Evolutionary conservation across 768 basidiomycete species (phyloP).

Genomic region (Brasilioporus rufonigricans): DNA sequence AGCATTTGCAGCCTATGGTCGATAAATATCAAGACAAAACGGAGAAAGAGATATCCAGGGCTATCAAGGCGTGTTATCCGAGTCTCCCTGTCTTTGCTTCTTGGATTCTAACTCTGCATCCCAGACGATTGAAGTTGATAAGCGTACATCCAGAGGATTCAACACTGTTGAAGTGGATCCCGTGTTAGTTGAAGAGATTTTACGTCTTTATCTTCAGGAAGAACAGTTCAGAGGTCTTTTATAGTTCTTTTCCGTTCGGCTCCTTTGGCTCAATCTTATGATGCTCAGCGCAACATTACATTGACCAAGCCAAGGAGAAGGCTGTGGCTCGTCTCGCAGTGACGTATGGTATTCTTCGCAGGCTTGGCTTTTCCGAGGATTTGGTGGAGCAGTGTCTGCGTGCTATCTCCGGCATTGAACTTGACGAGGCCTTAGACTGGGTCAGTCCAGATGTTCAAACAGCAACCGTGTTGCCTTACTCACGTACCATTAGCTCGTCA

Average conservation of each 20-base stretch:
- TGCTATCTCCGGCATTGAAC: conserved; percentile 59
- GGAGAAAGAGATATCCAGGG: conserved; percentile 76
- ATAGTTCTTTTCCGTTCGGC: not conserved
- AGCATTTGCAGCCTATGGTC: conserved; percentile 67
- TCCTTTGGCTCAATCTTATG: not conserved
- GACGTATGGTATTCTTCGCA: conserved; percentile 76
- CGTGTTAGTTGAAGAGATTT: conserved; percentile 52
- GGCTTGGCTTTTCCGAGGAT: conserved; percentile 71
- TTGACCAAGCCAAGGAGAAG: conserved; percentile 71
- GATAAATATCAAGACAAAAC: conserved; percentile 85
- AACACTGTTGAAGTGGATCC: conserved; percentile 63
- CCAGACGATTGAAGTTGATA: conserved; percentile 76
- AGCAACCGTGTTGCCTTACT: conserved; percentile 1
- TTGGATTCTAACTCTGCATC: not conserved
- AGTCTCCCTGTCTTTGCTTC: not conserved
- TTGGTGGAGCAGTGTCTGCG: conserved; percentile 71
- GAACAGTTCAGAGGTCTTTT: conserved; percentile 29
- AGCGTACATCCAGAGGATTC: conserved; percentile 65
- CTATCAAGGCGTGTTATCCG: conserved; percentile 56
- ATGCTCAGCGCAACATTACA: conserved; percentile 6
- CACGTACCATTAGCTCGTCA: conserved; percentile 50
- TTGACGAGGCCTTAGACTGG: conserved; percentile 94
- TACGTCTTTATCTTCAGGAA: conserved; percentile 48
- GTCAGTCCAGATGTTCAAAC: conserved; percentile 43
- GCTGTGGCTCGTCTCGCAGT: conserved; percentile 65